These are phyloP conservation scores for Vaccinium myrtillus DNA, from an alignment of 148 eudicot species.

Conservation along the genomic window DNA sequence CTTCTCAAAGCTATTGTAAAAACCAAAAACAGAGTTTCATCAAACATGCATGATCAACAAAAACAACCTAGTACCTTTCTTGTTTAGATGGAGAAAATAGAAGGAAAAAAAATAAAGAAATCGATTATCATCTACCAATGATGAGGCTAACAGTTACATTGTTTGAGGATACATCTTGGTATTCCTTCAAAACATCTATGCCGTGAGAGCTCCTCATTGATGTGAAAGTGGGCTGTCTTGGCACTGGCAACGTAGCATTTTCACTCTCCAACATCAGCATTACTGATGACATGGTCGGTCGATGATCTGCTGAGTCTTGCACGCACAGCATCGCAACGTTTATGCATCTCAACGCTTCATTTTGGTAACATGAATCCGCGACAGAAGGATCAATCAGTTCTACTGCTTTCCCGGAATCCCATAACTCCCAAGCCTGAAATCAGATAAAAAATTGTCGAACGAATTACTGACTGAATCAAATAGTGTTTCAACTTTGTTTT, in stretches of 20 bases:
- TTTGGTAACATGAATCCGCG: conserved; percentile 26
- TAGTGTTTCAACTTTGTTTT: background rate
- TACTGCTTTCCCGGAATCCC: conserved; percentile 42
- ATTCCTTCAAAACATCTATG: conserved; percentile 24
- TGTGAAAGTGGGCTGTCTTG: conserved; percentile 48
- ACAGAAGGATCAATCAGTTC: conserved; percentile 50
- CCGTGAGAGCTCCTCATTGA: conserved; percentile 34
- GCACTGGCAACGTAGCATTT: conserved; percentile 43
- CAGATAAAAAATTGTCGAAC: background rate
- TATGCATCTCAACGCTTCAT: conserved; percentile 49
- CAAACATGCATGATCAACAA: background rate
- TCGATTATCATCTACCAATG: conserved; percentile 50
- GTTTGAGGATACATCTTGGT: conserved; percentile 34
- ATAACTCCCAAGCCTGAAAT: conserved; percentile 60
- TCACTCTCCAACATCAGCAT: conserved; percentile 68
- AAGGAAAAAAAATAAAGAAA: background rate
- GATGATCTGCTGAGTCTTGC: conserved; percentile 46
- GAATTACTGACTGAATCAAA: background rate
- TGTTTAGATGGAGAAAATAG: background rate
- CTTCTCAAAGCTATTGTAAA: background rate
- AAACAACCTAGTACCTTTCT: background rate
- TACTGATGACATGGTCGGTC: conserved; percentile 63
- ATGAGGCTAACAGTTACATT: conserved; percentile 42
- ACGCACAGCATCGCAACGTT: conserved; percentile 67
- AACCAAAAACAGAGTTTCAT: background rate